These are phyloP conservation scores for Penicillium brasilianum DNA, from an alignment of 2,329 filamentous ascomycete genomes.

Conservation along the genomic window DNA sequence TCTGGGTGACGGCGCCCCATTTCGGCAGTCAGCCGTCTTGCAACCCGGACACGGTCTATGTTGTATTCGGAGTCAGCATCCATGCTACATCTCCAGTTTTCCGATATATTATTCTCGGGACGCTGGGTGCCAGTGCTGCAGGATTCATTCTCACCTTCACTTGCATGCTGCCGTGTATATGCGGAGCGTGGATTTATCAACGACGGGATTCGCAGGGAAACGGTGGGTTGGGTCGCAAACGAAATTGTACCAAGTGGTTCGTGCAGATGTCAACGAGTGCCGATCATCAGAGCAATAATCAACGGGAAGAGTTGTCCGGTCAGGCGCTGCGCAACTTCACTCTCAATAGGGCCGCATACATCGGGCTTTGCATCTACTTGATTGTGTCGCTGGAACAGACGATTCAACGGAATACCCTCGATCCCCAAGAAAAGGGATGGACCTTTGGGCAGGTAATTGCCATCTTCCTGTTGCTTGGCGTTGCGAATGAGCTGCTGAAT, in stretches of 20 bases:
- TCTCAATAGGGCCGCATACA: constrained; percentile 21
- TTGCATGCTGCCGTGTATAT: constrained; percentile 23
- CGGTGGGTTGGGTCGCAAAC: neutral
- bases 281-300: neutral
- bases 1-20: constrained; percentile 24
- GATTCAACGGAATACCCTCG: constrained; percentile 21
- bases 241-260: constrained; percentile 16
- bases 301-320: constrained; percentile 13
- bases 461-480: constrained; percentile 24
- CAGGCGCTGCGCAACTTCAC: constrained; percentile 18
- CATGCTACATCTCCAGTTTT: constrained; percentile 23
- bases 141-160: constrained; percentile 18
- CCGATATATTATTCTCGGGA: constrained; percentile 25
- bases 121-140: constrained; percentile 12
- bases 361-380: constrained; percentile 24
- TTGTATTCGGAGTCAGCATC: constrained; percentile 26
- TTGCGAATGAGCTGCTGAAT: constrained; percentile 26
- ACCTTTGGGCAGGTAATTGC: constrained; percentile 28
- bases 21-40: constrained; percentile 25
- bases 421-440: constrained; percentile 22
- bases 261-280: constrained; percentile 4
- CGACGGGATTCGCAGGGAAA: constrained; percentile 9
- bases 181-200: constrained; percentile 7
- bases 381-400: constrained; percentile 29
- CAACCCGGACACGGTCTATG: constrained; percentile 22